A percentile compares a stretch with the other conserved stretches of the same genome.
Conservation (phyloP, 345 rosid genomes). For the Eucalyptus tenuipes region DNA sequence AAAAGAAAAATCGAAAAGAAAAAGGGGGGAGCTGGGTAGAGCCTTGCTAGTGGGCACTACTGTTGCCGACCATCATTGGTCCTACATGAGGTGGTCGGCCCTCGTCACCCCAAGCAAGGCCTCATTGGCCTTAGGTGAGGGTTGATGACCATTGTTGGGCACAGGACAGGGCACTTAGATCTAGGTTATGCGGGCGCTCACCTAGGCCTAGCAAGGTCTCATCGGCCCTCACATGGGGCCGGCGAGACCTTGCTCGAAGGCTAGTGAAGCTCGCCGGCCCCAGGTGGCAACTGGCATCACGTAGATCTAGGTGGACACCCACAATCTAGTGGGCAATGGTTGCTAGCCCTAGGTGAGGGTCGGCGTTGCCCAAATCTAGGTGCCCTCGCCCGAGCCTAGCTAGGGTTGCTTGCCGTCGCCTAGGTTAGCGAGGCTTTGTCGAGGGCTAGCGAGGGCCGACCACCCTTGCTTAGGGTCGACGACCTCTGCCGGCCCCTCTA, state of each 20-base stretch:
- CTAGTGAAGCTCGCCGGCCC: fast-evolving
- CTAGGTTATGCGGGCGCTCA: fast-evolving
- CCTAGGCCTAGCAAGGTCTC: too few species aligned
- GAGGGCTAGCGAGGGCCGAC: fast-evolving
- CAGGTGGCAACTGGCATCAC: fast-evolving
- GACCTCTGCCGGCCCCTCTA: fast-evolving
- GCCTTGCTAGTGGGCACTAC: too few species aligned
- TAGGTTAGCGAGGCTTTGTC: too few species aligned
- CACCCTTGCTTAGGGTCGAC: fast-evolving
- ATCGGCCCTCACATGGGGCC: fast-evolving
- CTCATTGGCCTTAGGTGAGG: too few species aligned
- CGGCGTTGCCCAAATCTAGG: fast-evolving
- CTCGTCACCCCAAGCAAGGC: fast-evolving
- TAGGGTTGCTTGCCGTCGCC: fast-evolving
- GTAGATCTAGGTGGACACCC: fast-evolving
- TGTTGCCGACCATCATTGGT: fast-evolving
- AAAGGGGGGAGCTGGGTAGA: fast-evolving
- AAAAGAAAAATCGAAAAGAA: too few species aligned
- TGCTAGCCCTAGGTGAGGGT: too few species aligned
- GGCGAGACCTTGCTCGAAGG: fast-evolving
- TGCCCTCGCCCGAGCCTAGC: fast-evolving
- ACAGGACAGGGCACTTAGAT: too few species aligned
- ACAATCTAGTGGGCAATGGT: fast-evolving
- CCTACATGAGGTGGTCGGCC: too few species aligned
- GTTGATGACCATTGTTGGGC: fast-evolving